Evolutionary conservation across 1,284 basidiomycete species (phyloP).

Genomic region (Phellopilus nigrolimitatus): DNA sequence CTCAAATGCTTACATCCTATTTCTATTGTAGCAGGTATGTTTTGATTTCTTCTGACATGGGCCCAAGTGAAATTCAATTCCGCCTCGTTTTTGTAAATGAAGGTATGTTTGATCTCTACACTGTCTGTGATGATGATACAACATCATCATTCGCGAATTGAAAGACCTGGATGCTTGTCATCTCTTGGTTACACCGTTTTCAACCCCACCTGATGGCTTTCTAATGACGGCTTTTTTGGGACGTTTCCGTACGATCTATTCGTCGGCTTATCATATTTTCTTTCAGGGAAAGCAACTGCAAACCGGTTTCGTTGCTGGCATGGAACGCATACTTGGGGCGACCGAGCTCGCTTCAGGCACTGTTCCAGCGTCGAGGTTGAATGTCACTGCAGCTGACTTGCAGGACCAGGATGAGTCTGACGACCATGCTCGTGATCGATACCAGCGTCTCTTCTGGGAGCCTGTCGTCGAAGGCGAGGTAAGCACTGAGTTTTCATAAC

Average conservation of each 20-base stretch:
- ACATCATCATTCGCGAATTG: constrained; percentile 61
- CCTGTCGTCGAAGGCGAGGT: constrained; percentile 61
- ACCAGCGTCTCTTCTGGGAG: constrained; percentile 72
- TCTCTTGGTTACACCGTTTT: constrained; percentile 46
- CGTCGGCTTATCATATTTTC: constrained; percentile 18
- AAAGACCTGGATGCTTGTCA: constrained; percentile 59
- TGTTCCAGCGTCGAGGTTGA: constrained; percentile 24
- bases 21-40: constrained; percentile 32
- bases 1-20: constrained; percentile 25
- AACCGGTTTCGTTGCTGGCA: constrained; percentile 62
- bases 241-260: constrained; percentile 19
- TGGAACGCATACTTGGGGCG: constrained; percentile 63
- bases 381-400: constrained; percentile 53
- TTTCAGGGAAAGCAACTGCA: constrained; percentile 52
- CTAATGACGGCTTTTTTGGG: constrained; percentile 11
- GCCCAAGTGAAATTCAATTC: neutral
- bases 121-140: constrained; percentile 40
- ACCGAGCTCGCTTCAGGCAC: constrained; percentile 22
- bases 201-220: constrained; percentile 60
- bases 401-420: constrained; percentile 54
- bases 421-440: constrained; percentile 55
- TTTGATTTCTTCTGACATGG: neutral
- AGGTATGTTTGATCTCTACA: constrained; percentile 2
- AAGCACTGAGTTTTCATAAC: constrained; percentile 24
- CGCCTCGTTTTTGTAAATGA: neutral